Conservation (phyloP, 805 yeast genomes). For the Starmerella bombicola region DNA sequence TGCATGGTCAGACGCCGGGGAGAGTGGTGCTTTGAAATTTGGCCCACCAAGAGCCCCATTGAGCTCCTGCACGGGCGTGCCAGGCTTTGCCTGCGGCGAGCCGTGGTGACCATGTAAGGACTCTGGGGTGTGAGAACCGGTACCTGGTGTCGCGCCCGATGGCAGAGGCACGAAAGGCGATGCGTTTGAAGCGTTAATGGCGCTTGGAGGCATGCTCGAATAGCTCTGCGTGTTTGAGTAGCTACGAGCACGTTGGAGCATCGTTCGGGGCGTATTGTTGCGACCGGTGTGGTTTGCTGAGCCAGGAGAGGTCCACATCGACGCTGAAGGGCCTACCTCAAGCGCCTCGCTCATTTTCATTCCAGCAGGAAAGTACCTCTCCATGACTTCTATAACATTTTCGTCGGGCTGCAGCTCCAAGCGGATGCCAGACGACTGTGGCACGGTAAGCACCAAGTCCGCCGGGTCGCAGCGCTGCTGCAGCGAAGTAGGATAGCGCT, state of each 20-base stretch:
- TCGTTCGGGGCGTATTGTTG: slow-evolving; percentile 3
- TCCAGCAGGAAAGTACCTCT: slow-evolving; percentile 50
- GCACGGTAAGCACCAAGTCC: slow-evolving; percentile 33
- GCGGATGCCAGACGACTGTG: slow-evolving; percentile 8
- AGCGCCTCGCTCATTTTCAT: slow-evolving; percentile 57
- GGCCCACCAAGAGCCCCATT: no score
- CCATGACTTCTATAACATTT: slow-evolving; percentile 45
- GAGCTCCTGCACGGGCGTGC: neutral
- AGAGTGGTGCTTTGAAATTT: neutral
- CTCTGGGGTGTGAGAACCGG: neutral
- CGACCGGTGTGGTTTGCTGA: neutral
- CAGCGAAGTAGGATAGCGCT: slow-evolving; percentile 55
- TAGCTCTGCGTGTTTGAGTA: slow-evolving; percentile 7
- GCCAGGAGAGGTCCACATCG: slow-evolving; percentile 1
- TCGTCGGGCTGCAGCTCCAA: slow-evolving; percentile 43
- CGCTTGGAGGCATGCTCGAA: neutral
- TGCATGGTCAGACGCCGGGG: neutral
- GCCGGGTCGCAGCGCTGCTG: slow-evolving; percentile 57
- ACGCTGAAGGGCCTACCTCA: slow-evolving; percentile 33
- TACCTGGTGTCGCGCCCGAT: neutral
- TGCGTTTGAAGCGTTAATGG: neutral
- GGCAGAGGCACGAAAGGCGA: neutral
- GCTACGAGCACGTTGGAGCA: slow-evolving; percentile 18
- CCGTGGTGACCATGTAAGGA: neutral
- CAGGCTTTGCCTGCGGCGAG: neutral